Evolutionary conservation across 306 rosid genomes (phyloP).

Genomic region (Cicer judaicum): DNA sequence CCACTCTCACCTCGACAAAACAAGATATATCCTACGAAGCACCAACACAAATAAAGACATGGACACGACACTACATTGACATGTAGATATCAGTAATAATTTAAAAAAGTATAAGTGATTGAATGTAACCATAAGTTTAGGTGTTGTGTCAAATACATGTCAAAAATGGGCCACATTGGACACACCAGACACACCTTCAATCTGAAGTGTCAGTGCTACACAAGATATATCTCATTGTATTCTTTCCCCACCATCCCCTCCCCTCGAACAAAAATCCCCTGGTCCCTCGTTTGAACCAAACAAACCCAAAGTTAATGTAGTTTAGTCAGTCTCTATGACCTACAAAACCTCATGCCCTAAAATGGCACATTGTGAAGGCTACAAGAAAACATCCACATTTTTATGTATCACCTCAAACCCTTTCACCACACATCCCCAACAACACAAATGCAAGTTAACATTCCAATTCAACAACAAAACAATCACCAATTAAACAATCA

Average conservation of each 20-base stretch:
- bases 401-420: slow-evolving; percentile 6
- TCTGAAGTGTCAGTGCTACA: too few species aligned
- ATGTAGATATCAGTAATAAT: too few species aligned
- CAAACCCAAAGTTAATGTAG: not conserved
- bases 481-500: slow-evolving; percentile 19
- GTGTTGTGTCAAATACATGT: too few species aligned
- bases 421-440: not conserved
- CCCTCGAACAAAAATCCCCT: not conserved
- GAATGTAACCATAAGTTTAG: too few species aligned
- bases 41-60: too few species aligned
- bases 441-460: not conserved
- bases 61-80: too few species aligned
- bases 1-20: not conserved
- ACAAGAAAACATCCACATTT: slow-evolving; percentile 23
- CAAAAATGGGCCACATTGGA: too few species aligned
- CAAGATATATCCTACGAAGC: not conserved
- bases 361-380: not conserved
- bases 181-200: too few species aligned
- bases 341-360: slow-evolving; percentile 7
- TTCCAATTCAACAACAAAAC: slow-evolving; percentile 25
- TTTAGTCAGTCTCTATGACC: not conserved
- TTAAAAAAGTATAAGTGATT: too few species aligned
- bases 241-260: not conserved
- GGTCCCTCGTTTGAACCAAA: not conserved
- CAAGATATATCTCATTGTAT: not conserved